Base-by-base conservation (phyloP, 1,284 basidiomycete species). In the Vanrija sp. region DNA sequence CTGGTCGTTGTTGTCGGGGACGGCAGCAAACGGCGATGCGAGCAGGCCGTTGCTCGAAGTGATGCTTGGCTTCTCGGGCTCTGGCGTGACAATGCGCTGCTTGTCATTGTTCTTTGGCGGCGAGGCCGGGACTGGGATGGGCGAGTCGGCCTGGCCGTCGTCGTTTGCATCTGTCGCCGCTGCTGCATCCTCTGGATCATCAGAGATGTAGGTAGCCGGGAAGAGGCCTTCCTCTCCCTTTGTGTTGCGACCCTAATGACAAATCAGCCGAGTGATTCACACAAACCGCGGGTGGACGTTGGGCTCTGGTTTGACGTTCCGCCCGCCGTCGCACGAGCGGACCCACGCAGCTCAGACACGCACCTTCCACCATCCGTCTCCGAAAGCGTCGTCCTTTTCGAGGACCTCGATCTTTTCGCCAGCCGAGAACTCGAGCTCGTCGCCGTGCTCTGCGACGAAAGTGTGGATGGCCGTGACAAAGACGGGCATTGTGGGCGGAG, bases 301-400 rank as follows among this genome's bases (percentile, higher is more conserved):
- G 19, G 38, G 38, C 37, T 16, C 37, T 38, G 38, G 18, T 9
- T 41, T 8, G 19, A 5, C 10, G 38, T 18, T 9, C 18, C 10
- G 38, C 38, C 18, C 6, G 12, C 10, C 18, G 18, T 41, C 10
- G 20, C 38, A 41, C 38, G 20, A 18, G 38, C 38, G n/a, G 38
- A 41, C 38, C 19, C 24, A 27, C 43, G 43, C 43, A 44, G 20
- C 20, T 10, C 41, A 15, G 35, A 25, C 8, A 79, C 88, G 75
- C 67, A 93, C 93, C 83, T 91, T 87, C 91, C 90, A 98, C 95
- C 95, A 98, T n/a, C 95, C 95, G 75, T 98, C 95, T 41, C 85
- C 84, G 71, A 92, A 98, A 54, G 85, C 78, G 61, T 98, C 95
- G 73, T 98, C 95, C 77, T 84, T 89, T 79, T 98, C 94, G 41